Evolutionary conservation across 2,329 filamentous ascomycete genomes (phyloP).

Genomic region (Penicillium hordei): DNA sequence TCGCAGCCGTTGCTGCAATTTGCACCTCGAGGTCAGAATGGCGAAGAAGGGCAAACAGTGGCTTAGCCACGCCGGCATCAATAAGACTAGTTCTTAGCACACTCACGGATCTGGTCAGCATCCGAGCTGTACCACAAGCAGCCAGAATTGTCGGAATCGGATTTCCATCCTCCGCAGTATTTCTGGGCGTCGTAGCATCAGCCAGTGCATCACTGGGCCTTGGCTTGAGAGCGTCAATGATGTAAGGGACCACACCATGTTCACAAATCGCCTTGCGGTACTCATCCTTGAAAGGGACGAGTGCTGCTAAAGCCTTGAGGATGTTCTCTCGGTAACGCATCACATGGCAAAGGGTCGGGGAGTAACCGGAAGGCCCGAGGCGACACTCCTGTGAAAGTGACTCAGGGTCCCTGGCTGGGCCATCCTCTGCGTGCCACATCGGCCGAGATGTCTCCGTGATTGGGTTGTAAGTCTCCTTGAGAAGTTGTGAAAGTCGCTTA

Average conservation of each 20-base stretch:
- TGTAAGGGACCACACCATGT: slow-evolving; percentile 74
- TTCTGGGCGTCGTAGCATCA: slow-evolving; percentile 30
- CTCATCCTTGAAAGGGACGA: slow-evolving; percentile 78
- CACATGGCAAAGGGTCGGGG: slow-evolving; percentile 64
- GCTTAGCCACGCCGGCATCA: slow-evolving; percentile 77
- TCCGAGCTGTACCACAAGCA: slow-evolving; percentile 77
- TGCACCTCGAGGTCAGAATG: slow-evolving; percentile 76
- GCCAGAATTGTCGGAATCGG: slow-evolving; percentile 76
- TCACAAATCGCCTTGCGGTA: slow-evolving; percentile 81
- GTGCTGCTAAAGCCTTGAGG: slow-evolving; percentile 75
- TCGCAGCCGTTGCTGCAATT: slow-evolving; percentile 78
- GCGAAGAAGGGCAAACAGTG: slow-evolving; percentile 71
- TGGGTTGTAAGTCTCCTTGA: slow-evolving; percentile 67
- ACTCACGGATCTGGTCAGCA: slow-evolving; percentile 80
- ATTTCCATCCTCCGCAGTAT: slow-evolving; percentile 66
- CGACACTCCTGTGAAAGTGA: slow-evolving; percentile 41
- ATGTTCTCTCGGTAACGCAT: slow-evolving; percentile 74
- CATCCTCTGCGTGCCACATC: slow-evolving; percentile 55
- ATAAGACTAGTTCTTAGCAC: slow-evolving; percentile 82
- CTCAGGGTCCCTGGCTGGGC: slow-evolving; percentile 22
- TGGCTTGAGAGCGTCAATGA: slow-evolving; percentile 77
- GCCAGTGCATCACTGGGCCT: slow-evolving; percentile 40
- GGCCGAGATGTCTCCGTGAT: slow-evolving; percentile 50
- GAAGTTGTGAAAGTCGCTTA: slow-evolving; percentile 60
- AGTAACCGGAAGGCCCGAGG: slow-evolving; percentile 62